phyloP scores from a whole-genome alignment of 768 basidiomycete genomes.

The Baorangia bicolor region DNA sequence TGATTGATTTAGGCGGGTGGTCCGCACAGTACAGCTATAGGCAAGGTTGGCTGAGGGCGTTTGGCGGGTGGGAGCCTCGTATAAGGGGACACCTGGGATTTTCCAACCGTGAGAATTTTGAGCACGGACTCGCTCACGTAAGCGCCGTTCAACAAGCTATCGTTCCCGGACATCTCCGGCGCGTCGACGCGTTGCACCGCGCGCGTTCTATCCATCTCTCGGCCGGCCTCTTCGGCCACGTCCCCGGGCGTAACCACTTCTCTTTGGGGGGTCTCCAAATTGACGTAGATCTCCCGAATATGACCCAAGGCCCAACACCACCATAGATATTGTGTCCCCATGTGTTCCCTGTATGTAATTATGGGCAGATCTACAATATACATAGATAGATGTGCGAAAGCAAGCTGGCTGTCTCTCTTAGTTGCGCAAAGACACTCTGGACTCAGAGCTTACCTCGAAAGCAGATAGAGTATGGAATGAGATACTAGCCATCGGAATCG shows the following conservation, averaged over 20 bases:
- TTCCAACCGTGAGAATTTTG: conserved; percentile 34
- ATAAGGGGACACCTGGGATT: conserved; percentile 32
- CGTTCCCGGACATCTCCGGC: conserved; percentile 25
- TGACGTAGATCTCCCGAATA: background rate
- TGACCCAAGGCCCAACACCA: background rate
- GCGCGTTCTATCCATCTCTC: background rate
- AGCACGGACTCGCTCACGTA: conserved; percentile 38
- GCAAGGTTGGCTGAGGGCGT: conserved; percentile 37
- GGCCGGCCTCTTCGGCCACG: conserved; percentile 25
- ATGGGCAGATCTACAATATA: conserved; percentile 16
- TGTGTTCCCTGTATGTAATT: conserved; percentile 11
- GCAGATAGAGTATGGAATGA: no score
- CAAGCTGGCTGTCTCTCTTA: conserved; percentile 4
- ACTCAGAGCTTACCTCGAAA: conserved; percentile 8
- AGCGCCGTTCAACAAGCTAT: conserved; percentile 33
- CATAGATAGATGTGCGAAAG: conserved; percentile 13
- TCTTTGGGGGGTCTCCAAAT: conserved; percentile 15
- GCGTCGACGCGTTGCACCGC: conserved; percentile 13
- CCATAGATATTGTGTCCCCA: conserved; percentile 14
- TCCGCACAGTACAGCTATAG: conserved; percentile 37
- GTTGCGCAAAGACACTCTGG: background rate
- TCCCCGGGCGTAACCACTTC: conserved; percentile 9
- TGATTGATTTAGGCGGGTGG: conserved; percentile 36
- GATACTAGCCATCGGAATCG: conserved; percentile 17
- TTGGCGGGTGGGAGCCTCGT: conserved; percentile 39